Evolutionary conservation across 352 stramenopile genomes (phyloP).

Genomic region (Thalassiosira mediterranea): DNA sequence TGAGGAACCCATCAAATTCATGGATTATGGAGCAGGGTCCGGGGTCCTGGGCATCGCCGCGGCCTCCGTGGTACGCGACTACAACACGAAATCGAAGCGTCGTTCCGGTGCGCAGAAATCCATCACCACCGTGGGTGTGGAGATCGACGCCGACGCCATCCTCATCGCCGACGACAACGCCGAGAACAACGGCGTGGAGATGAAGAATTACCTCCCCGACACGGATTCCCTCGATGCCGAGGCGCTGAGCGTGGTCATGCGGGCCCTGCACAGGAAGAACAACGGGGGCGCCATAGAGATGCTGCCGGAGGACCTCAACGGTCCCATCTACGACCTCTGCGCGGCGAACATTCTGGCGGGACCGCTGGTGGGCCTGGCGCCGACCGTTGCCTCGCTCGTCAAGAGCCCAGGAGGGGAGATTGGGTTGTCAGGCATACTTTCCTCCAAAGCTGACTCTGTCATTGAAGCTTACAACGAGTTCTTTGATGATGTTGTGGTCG

Average conservation of each 20-base stretch:
- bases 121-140: slow-evolving; percentile 45
- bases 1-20: slow-evolving; percentile 46
- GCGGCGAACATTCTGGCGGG: slow-evolving; percentile 77
- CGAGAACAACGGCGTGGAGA: slow-evolving; percentile 52
- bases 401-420: slow-evolving; percentile 57
- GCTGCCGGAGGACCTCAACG: slow-evolving; percentile 52
- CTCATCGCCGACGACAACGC: slow-evolving; percentile 60
- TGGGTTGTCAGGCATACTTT: slow-evolving; percentile 69
- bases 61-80: slow-evolving; percentile 50
- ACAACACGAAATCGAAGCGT: slow-evolving; percentile 46
- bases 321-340: slow-evolving; percentile 62
- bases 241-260: slow-evolving; percentile 48
- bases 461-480: slow-evolving; percentile 60
- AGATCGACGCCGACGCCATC: slow-evolving; percentile 50
- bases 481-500: slow-evolving; percentile 67
- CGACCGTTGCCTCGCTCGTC: slow-evolving; percentile 56
- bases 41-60: slow-evolving; percentile 82
- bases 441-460: slow-evolving; percentile 56
- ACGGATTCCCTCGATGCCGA: slow-evolving; percentile 39
- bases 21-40: slow-evolving; percentile 82
- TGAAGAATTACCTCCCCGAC: slow-evolving; percentile 56
- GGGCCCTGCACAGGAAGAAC: slow-evolving; percentile 37
- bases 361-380: slow-evolving; percentile 59
- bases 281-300: slow-evolving; percentile 43
- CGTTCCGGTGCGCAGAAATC: slow-evolving; percentile 58